A percentile compares a stretch with the other conserved stretches of the same genome.
These are phyloP conservation scores for Agaricus blazei DNA, from an alignment of 768 basidiomycete genomes.

Conservation along the genomic window DNA sequence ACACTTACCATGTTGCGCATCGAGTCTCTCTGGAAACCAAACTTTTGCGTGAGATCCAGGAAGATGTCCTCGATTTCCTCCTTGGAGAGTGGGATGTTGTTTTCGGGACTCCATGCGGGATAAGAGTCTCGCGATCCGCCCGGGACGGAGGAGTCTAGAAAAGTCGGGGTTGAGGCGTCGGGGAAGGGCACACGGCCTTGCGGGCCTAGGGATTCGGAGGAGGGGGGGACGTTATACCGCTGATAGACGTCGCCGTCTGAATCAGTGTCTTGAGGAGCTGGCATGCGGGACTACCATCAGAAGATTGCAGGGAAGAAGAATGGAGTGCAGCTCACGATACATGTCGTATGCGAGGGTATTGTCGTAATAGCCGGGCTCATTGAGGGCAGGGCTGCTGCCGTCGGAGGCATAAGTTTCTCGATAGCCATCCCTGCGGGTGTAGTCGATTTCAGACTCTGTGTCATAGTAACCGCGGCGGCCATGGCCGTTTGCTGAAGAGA, in stretches of 20 bases:
- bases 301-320: conserved; percentile 14
- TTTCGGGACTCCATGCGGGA: conserved; percentile 90
- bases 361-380: conserved; percentile 56
- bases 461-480: conserved; percentile 55
- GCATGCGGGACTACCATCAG: conserved; percentile 13
- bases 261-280: conserved; percentile 79
- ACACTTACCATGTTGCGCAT: conserved; percentile 87
- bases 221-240: conserved; percentile 62
- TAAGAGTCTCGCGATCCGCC: conserved; percentile 75
- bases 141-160: conserved; percentile 54
- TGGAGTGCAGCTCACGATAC: conserved; percentile 42
- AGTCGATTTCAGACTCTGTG: conserved; percentile 70
- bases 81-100: conserved; percentile 94
- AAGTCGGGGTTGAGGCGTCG: conserved; percentile 71
- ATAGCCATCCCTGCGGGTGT: conserved; percentile 42
- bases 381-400: conserved; percentile 55
- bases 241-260: conserved; percentile 75
- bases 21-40: conserved; percentile 94
- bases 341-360: conserved; percentile 53
- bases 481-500: conserved; percentile 38
- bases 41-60: conserved; percentile 95
- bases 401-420: conserved; percentile 66
- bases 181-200: conserved; percentile 48
- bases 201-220: conserved; percentile 69
- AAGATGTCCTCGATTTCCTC: conserved; percentile 99